Evolutionary conservation across 177 flowering plant genomes (phyloP), one percentile per base, ranked within the genome.

Genomic region (Vitis hybrid): DNA sequence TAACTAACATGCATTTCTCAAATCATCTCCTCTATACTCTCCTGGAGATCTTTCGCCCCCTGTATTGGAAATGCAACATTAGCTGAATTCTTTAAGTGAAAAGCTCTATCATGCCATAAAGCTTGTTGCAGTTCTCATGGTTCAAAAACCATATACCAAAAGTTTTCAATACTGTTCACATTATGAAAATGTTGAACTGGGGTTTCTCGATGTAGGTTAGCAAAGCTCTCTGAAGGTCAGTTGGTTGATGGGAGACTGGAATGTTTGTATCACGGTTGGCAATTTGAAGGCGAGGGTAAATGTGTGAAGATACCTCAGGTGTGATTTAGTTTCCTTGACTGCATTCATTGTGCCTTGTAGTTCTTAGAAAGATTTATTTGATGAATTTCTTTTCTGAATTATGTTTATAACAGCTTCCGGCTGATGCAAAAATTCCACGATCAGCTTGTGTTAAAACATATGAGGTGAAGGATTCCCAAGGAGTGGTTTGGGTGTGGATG

Each of bases 401-500:
- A 1, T 72, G 50, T 64, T 55, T 18, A n/a, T 66, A 11, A 18
- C 83, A 94, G 98, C 97, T 95, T 78, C 90, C 96, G 1, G 66
- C 86, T 2, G 84, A 89, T 68, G 96, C 90, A 9, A 90, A 84
- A 75, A 91, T 94, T 72, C 99, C 99, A 1, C 70, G 65, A 62
- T 80, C 90, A 51, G 99, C 96, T 50, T 93, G 99, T 69, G 65
- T 76, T 5, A 91, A 72, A 71, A 74, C 87, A 11, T 94, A 92
- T 57, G 92, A 91, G 55, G 88, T 91, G 49, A 86, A 65, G 70
- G 97, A 95, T 31, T 93, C 98, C 9, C 99, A 93, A 77, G 98
- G 99, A 29, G 99, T 95, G 60, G 72, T 91, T 19, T 95, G 99
- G 99, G 91, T 91, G 50, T 95, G 99, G 99, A 91, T 93, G 98